Base-by-base conservation (phyloP, 306 rosid genomes). In the Cucurbita pepo region DNA sequence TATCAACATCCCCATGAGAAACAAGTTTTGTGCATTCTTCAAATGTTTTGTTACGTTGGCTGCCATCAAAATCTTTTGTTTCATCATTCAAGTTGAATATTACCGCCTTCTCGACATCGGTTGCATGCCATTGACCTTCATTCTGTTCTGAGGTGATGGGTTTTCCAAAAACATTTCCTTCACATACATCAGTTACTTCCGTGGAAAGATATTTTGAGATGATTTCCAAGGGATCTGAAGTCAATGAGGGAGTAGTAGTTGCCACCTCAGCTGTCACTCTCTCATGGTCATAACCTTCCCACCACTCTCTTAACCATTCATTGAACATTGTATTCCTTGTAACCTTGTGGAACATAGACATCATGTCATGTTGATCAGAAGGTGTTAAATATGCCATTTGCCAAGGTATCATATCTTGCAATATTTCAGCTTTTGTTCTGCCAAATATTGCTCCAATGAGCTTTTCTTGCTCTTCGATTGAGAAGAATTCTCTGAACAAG, bases 321-420 rank as follows among this genome's bases (percentile, higher is more conserved):
- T 81, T 85, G 74, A 94, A 94, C 96, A 87, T 94, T 5, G 98
- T 94, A 79, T 89, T 79, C 82, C 85, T 87, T 19, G 97, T 85
- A 77, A 85, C 86, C 82, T 81, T 87, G 83, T 84, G 86, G 94
- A 96, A 90, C 74, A 89, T 78, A 81, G 83, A 81, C 89, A 90
- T 94, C 85, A 81, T 84, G 66, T 78, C 82, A 77, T 83, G 85
- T 69, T 89, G 97, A 64, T 94, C 98, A 83, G 88, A 85, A 30
- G 80, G 82, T 38, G 95, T 89, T 76, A 94, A 82, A 76, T 92
- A 87, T 73, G 83, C 75, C 97, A 89, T 94, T 62, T 89, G 63
- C 98, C 98, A 94, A 18, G 98, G 98, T 80, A 94, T 80, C 96
- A 94, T 85, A 80, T 91, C 96, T 75, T 89, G 92, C 61, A 94